Conservation (phyloP, 768 basidiomycete species). For the Agaricus subrufescens region DNA sequence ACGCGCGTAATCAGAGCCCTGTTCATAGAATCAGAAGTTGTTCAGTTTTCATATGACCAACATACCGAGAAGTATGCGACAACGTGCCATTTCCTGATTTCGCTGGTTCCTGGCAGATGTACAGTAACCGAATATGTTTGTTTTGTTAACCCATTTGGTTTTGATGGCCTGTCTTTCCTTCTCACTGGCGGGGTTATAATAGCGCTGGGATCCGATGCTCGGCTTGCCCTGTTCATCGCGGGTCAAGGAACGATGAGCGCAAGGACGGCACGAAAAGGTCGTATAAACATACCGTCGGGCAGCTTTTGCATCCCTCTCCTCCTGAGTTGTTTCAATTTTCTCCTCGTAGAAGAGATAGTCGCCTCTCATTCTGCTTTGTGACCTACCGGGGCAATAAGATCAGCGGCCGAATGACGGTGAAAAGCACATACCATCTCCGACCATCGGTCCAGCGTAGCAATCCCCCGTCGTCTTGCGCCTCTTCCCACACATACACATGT, state of each 20-base stretch:
- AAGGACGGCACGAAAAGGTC: constrained; percentile 1
- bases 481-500: constrained; percentile 84
- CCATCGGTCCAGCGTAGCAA: constrained; percentile 81
- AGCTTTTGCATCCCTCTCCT: constrained; percentile 75
- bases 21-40: constrained; percentile 8
- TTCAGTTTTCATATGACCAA: constrained; percentile 9
- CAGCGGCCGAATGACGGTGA: not conserved
- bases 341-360: constrained; percentile 84
- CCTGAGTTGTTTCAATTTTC: constrained; percentile 75
- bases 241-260: constrained; percentile 3
- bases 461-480: constrained; percentile 69
- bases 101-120: constrained; percentile 51
- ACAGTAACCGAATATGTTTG: constrained; percentile 82
- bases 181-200: constrained; percentile 55
- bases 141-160: constrained; percentile 79
- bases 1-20: constrained; percentile 66
- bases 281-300: constrained; percentile 55
- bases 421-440: constrained; percentile 53
- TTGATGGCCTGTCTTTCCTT: constrained; percentile 73
- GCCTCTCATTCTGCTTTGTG: constrained; percentile 79
- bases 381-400: constrained; percentile 39
- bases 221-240: constrained; percentile 39
- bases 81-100: constrained; percentile 75
- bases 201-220: constrained; percentile 58
- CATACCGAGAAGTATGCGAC: constrained; percentile 78